A percentile compares a stretch with the other conserved stretches of the same genome.
These are phyloP conservation scores for Mycogone perniciosa DNA, from an alignment of 2,329 filamentous ascomycete species.

Conservation along the genomic window DNA sequence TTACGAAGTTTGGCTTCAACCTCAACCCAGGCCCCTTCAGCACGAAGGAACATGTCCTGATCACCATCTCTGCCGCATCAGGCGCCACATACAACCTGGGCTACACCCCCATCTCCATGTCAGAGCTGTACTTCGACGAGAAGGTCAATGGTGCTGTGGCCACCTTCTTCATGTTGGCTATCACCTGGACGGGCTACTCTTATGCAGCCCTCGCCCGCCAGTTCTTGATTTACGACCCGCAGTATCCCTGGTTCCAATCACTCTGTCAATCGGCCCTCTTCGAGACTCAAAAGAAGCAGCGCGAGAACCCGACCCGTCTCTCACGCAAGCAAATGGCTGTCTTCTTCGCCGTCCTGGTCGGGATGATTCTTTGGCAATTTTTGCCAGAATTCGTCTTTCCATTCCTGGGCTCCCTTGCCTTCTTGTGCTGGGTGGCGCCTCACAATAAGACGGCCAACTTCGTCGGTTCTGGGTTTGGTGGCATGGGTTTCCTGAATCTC, in stretches of 20 bases:
- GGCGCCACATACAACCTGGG: slow-evolving; percentile 47
- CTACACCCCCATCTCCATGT: slow-evolving; percentile 45
- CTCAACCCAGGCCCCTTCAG: slow-evolving; percentile 52
- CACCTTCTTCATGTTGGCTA: slow-evolving; percentile 55
- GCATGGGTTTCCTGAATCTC: slow-evolving; percentile 56
- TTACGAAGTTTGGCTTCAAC: slow-evolving; percentile 42
- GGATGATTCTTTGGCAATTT: slow-evolving; percentile 55
- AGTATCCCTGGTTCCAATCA: slow-evolving; percentile 35
- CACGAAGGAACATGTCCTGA: slow-evolving; percentile 52
- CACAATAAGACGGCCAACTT: slow-evolving; percentile 53
- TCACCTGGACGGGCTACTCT: slow-evolving; percentile 51
- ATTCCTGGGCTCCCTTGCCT: slow-evolving; percentile 52
- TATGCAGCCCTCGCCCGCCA: slow-evolving; percentile 53
- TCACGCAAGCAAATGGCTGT: slow-evolving; percentile 49
- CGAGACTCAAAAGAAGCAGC: slow-evolving; percentile 48
- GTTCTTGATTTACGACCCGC: slow-evolving; percentile 51
- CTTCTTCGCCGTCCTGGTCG: slow-evolving; percentile 48
- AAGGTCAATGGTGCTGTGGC: slow-evolving; percentile 46
- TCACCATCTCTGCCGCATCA: slow-evolving; percentile 48
- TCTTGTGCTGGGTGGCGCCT: slow-evolving; percentile 58
- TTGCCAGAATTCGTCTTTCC: slow-evolving; percentile 56
- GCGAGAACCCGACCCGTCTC: slow-evolving; percentile 40
- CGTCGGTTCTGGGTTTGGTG: slow-evolving; percentile 53
- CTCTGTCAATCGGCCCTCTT: slow-evolving; percentile 52
- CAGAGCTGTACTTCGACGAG: slow-evolving; percentile 51